A percentile compares a stretch with the other conserved stretches of the same genome.
phyloP scores from a whole-genome alignment of 768 basidiomycete genomes.

The Lentinula aciculospora region DNA sequence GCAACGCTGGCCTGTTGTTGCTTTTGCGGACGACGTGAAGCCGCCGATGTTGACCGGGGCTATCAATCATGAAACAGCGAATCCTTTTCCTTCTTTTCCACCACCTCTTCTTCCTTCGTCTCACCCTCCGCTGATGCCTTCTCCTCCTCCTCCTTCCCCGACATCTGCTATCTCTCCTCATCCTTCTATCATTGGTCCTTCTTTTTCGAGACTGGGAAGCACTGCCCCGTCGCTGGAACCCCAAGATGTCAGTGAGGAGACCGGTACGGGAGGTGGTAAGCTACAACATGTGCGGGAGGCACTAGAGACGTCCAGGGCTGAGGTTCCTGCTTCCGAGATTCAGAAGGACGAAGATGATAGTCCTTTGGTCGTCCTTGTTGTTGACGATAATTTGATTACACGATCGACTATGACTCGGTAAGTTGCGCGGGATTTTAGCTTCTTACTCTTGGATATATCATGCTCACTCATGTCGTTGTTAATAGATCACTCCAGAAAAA shows the following conservation, averaged over 20 bases:
- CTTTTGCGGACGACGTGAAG: not conserved
- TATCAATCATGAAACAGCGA: not conserved
- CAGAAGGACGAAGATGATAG: slow-evolving; percentile 1
- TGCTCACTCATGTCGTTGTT: too few species aligned
- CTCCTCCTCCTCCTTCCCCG: not conserved
- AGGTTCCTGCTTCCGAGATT: not conserved
- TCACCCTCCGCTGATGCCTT: not conserved
- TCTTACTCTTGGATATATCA: not conserved
- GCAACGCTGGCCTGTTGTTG: not conserved
- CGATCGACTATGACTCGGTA: slow-evolving; percentile 14
- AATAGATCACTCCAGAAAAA: slow-evolving; percentile 26
- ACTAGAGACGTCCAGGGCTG: not conserved
- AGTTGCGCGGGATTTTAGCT: slow-evolving; percentile 7
- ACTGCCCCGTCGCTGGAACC: not conserved
- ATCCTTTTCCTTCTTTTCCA: not conserved
- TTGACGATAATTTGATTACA: slow-evolving; percentile 31
- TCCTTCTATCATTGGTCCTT: slow-evolving; percentile 3
- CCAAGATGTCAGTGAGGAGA: not conserved
- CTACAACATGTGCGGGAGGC: not conserved
- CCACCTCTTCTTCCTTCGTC: not conserved
- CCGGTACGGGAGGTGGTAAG: not conserved
- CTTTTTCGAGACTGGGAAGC: slow-evolving; percentile 3
- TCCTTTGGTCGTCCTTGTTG: slow-evolving; percentile 21
- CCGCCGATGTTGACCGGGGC: not conserved
- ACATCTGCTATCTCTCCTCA: slow-evolving; percentile 5